These are phyloP conservation scores for Metarhizium anisopliae DNA, from an alignment of 2,329 filamentous ascomycete species.

Conservation along the genomic window DNA sequence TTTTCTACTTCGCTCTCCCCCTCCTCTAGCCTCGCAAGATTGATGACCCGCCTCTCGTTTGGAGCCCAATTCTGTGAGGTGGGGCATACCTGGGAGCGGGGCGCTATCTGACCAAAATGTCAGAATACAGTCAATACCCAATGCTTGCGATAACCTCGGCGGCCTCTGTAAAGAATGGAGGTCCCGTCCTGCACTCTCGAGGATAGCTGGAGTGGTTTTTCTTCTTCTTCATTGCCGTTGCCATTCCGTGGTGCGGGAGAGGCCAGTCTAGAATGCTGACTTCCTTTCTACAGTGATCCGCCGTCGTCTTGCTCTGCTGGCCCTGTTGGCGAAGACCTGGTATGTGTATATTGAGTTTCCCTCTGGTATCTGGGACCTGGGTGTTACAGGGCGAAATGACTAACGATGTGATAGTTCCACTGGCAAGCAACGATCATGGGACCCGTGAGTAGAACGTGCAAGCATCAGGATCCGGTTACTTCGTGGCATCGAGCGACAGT, in stretches of 20 bases:
- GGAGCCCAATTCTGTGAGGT: conserved; percentile 24
- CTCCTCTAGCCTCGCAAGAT: conserved; percentile 12
- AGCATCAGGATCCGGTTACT: neutral
- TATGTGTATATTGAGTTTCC: conserved; percentile 43
- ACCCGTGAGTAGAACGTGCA: conserved; percentile 57
- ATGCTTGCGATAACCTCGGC: conserved; percentile 3
- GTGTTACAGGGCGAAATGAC: conserved; percentile 2
- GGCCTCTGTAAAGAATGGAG: neutral
- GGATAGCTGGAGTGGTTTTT: neutral
- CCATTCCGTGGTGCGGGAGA: neutral
- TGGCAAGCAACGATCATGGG: conserved; percentile 99
- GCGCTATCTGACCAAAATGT: conserved; percentile 14
- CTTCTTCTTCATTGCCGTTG: neutral
- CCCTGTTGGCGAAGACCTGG: conserved; percentile 93
- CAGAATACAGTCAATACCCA: conserved; percentile 8
- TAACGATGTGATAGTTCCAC: conserved; percentile 65
- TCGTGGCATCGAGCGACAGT: neutral
- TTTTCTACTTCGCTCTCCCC: conserved; percentile 5
- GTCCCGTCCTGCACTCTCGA: neutral
- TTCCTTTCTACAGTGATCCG: conserved; percentile 61
- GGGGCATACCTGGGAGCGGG: conserved; percentile 27
- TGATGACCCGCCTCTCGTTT: conserved; percentile 6
- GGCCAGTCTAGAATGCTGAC: conserved; percentile 12
- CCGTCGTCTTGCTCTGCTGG: conserved; percentile 98
- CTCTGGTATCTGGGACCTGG: neutral